Percentiles rank a stretch among this genome's conserved stretches.
These are phyloP conservation scores for Pyrenopolyporus hunteri DNA, from an alignment of 495 filamentous ascomycete genomes.

Conservation along the genomic window DNA sequence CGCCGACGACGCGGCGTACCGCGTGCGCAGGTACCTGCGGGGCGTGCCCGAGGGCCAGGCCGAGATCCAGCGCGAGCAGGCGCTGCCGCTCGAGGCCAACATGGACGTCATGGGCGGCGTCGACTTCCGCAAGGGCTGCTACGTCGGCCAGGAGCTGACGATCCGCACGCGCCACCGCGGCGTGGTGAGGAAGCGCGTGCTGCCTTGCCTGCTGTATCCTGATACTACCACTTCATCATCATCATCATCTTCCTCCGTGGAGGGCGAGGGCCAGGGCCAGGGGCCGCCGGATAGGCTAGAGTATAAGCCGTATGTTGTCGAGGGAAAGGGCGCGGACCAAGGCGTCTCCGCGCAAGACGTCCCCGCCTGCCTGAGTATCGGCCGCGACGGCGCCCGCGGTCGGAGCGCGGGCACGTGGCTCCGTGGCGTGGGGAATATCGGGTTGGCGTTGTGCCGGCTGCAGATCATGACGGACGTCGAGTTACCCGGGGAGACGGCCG, in stretches of 20 bases:
- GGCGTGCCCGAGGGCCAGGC: constrained; percentile 84
- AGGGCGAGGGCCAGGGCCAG: not conserved
- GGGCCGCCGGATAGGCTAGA: constrained; percentile 43
- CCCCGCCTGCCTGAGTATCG: constrained; percentile 50
- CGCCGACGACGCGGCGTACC: constrained; percentile 57
- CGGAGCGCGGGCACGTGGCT: constrained; percentile 81
- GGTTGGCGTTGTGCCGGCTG: constrained; percentile 84
- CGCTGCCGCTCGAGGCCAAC: constrained; percentile 83
- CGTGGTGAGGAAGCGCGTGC: constrained; percentile 87
- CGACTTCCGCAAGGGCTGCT: constrained; percentile 95
- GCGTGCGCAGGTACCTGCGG: constrained; percentile 71
- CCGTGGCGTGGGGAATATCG: constrained; percentile 78
- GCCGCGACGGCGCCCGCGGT: constrained; percentile 55
- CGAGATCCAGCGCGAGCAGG: constrained; percentile 71
- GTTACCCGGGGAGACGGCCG: constrained; percentile 67
- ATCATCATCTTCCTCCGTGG: constrained; percentile 25
- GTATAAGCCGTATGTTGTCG: constrained; percentile 50
- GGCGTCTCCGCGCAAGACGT: constrained; percentile 32
- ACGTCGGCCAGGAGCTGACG: constrained; percentile 94
- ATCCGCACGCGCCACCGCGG: constrained; percentile 93
- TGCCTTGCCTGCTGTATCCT: constrained; percentile 79
- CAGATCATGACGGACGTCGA: constrained; percentile 84
- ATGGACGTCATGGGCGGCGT: constrained; percentile 81
- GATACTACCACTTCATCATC: not conserved
- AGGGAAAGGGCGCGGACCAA: not conserved